Conservation (phyloP, 306 rosid genomes). For the Glycine latifolia region DNA sequence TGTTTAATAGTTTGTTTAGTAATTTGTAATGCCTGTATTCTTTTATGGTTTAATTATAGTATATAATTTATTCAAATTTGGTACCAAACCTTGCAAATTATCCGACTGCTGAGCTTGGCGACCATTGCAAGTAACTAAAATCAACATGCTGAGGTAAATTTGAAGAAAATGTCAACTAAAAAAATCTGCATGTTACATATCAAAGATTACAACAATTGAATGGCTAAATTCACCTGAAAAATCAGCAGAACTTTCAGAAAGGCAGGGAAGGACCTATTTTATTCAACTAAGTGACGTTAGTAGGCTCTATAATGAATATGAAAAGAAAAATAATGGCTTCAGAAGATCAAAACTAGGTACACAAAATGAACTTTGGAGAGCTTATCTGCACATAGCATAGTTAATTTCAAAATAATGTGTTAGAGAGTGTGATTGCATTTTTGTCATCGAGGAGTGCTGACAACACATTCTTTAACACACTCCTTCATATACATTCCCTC, state of each 20-base stretch:
- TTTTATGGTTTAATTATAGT: constrained; percentile 21
- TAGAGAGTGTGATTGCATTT: too few relatives aligned
- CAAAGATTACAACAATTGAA: constrained; percentile 1
- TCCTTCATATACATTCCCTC: too few relatives aligned
- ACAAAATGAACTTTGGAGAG: neutral
- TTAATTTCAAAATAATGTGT: neutral
- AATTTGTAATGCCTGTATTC: constrained; percentile 21
- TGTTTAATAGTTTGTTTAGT: neutral
- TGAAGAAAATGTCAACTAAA: neutral
- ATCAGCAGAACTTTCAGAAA: neutral
- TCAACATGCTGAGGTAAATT: neutral
- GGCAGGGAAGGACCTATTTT: neutral
- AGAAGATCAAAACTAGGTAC: neutral
- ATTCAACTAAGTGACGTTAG: neutral
- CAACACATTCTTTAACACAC: too few relatives aligned
- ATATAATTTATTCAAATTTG: constrained; percentile 39
- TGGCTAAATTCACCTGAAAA: neutral
- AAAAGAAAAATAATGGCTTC: neutral
- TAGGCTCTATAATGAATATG: neutral
- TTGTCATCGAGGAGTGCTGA: too few relatives aligned
- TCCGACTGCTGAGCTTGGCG: neutral
- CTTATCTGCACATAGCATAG: neutral
- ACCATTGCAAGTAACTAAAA: neutral
- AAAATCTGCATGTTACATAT: neutral
- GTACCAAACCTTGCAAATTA: constrained; percentile 1